Evolutionary conservation across 768 basidiomycete species (phyloP), one percentile per base, ranked within the genome.

Genomic region (Mycena pura): DNA sequence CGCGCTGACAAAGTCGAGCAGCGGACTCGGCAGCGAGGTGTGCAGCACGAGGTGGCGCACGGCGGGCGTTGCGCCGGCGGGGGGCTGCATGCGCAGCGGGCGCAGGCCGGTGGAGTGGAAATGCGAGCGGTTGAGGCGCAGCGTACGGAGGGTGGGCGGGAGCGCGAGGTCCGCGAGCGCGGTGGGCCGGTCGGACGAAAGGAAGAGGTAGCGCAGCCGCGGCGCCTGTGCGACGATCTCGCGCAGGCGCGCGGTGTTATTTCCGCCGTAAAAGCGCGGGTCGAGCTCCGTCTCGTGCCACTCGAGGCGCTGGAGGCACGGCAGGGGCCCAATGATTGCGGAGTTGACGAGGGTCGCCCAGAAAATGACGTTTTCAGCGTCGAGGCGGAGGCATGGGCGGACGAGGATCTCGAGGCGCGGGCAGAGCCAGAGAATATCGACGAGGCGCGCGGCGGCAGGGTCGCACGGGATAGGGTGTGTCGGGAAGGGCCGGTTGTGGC

Each of bases 371-470:
- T 28, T 56, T 19, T 47, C 34, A 1, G 56, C 55, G 22, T 63
- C 56, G 25, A 64, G 32, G 22, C 47, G 62, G 17, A 59, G 31
- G 39, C 40, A 55, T 5, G 63, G 63, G 6, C 57, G 63, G 3
- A 83, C 64, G 39, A 64, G 36, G 22, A 64, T 45, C 25, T 64
- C 52, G 22, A 64, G 32, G 4, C 22, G 28, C 4, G 63, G 57
- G 32, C 63, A 64, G 11, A 46, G 54, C 13, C 24, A 21, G 3
- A 59, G 57, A 19, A 64, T 19, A 8, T 64, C 57, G n/a, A 32
- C 38, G n/a, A 59, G 53, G 1, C 41, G 31, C 3, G 36, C 29
- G 3, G 36, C 15, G 31, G 31, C 39, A 51, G 57, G 44, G 28
- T 21, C 36, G 40, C 28, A 39, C 11, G 25, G 36, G 19, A 54